Evolutionary conservation across 169 alveolate species (phyloP), one percentile per base, ranked within the genome.

Genomic region (Miamiensis avidus): DNA sequence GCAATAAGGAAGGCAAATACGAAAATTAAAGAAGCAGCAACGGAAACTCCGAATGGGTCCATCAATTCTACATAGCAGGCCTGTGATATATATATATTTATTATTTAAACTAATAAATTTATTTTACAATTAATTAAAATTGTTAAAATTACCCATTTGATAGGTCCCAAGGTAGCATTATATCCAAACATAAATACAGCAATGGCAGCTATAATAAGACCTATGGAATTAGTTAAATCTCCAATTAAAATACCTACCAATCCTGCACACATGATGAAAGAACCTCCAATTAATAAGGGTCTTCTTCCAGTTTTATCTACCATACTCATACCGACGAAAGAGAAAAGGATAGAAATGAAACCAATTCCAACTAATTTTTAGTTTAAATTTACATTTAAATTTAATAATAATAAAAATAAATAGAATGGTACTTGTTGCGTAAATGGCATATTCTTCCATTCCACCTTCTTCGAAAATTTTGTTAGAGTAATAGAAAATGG

Each of bases 401-500:
- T n/a, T n/a, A n/a, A n/a, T n/a, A n/a, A n/a, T n/a, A n/a, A n/a
- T n/a, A n/a, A n/a, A n/a, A n/a, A n/a, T n/a, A n/a, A n/a, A n/a
- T n/a, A n/a, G n/a, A n/a, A n/a, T n/a, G n/a, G n/a, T n/a, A n/a
- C 69, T 49, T 20, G 69, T 49, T 11, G 20, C 4, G 69, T 49
- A 49, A 49, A 49, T 49, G 0, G 73, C 64, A 16, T 49, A 28
- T 29, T 79, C 84, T 34, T 34, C 76, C 31, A 26, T 29, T 28
- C 75, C 28, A 0, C 64, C 73, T 26, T 79, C 84, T 64, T 79
- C 65, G 20, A 79, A 79, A n/a, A 79, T 79, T 32, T 29, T 29
- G 25, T 79, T 79, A 4, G 84, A 79, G 65, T 79, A 79, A 31
- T 34, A 79, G 30, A 79, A 74, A 79, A 79, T 79, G 64, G 84